Conservation (phyloP, 257 asterid genomes). For the Ilex asprella region DNA sequence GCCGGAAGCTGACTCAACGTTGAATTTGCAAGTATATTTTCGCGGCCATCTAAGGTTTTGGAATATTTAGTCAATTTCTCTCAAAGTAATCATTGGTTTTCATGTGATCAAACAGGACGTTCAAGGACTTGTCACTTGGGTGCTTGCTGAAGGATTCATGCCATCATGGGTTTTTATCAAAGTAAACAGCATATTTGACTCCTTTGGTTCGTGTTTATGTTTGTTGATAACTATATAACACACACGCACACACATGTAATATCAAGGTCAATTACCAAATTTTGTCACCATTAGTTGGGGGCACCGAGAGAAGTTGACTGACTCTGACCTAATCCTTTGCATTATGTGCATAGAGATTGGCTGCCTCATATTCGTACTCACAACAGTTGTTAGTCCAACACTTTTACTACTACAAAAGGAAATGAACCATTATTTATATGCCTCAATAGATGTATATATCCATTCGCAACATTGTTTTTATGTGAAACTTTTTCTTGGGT, state of each 20-base stretch:
- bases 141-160: constrained; percentile 92
- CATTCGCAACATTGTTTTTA: background rate
- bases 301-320: too few species aligned
- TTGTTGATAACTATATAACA: too few species aligned
- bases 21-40: constrained; percentile 59
- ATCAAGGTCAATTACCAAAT: too few species aligned
- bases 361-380: too few species aligned
- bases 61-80: constrained; percentile 3
- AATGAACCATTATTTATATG: too few species aligned
- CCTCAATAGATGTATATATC: background rate
- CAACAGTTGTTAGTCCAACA: too few species aligned
- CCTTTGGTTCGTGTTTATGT: background rate
- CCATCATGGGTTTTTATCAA: constrained; percentile 94
- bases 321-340: too few species aligned
- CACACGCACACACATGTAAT: too few species aligned
- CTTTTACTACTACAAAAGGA: too few species aligned
- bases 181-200: constrained; percentile 30
- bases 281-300: too few species aligned
- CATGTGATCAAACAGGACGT: constrained; percentile 49
- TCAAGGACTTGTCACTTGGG: constrained; percentile 95
- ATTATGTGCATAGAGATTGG: too few species aligned
- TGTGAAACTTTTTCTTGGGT: background rate
- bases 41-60: background rate
- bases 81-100: constrained; percentile 13
- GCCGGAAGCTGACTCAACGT: constrained; percentile 56